Evolutionary conservation across 257 asterid genomes (phyloP).

Genomic region (Thymus quinquecostatus): DNA sequence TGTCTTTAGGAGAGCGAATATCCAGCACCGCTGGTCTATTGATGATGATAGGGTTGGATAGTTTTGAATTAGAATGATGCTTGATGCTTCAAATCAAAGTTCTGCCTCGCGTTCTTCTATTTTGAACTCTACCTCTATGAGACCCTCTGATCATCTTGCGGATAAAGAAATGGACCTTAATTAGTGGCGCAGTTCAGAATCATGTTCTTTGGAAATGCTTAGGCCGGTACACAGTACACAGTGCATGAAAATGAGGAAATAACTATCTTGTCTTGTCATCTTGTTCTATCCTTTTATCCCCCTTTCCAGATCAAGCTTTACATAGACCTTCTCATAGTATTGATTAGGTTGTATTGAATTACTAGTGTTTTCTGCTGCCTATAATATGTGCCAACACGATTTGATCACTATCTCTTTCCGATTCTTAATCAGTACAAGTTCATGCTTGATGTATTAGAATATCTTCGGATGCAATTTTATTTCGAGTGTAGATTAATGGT

Average conservation of each 20-base stretch:
- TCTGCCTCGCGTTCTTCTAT: conserved; percentile 1
- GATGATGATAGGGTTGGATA: neutral
- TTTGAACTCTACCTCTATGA: neutral
- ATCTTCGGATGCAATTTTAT: neutral
- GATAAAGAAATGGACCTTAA: conserved; percentile 21
- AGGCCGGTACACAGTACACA: neutral
- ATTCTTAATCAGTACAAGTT: neutral
- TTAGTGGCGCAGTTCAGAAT: neutral
- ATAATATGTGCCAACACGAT: neutral
- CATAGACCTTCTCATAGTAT: neutral
- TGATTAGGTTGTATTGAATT: neutral
- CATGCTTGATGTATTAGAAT: neutral
- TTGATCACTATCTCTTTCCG: too few species aligned
- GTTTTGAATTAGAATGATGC: neutral
- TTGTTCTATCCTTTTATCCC: neutral
- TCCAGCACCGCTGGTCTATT: too few species aligned
- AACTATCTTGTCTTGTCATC: neutral
- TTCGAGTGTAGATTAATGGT: neutral
- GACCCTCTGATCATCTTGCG: neutral
- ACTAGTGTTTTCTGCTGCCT: too few species aligned
- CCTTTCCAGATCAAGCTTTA: too few species aligned
- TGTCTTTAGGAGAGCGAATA: neutral
- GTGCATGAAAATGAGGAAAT: neutral
- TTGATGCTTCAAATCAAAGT: neutral
- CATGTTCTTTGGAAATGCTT: neutral